phyloP scores from a whole-genome alignment of 495 filamentous ascomycete genomes.

The Saxophila tyrrhenica region DNA sequence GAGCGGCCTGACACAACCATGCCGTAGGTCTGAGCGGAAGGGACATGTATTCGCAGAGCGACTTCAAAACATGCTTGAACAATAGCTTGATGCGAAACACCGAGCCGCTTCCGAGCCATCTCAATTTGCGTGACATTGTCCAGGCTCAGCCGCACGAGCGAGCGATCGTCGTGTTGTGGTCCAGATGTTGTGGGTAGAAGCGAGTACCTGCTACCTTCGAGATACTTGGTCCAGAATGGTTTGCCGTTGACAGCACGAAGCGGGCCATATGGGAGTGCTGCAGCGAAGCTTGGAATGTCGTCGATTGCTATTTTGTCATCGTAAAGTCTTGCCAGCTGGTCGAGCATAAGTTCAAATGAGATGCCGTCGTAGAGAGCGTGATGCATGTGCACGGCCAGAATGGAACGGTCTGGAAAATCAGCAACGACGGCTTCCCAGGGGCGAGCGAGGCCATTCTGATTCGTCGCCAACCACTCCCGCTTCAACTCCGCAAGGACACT shows the following conservation, averaged over 20 bases:
- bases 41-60: constrained; percentile 37
- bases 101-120: constrained; percentile 39
- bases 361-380: constrained; percentile 85
- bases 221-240: constrained; percentile 55
- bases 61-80: constrained; percentile 59
- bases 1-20: constrained; percentile 60
- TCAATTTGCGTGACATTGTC: constrained; percentile 23
- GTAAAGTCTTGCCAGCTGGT: constrained; percentile 42
- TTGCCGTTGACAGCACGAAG: constrained; percentile 45
- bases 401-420: constrained; percentile 17
- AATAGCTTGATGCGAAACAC: constrained; percentile 64
- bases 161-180: background rate
- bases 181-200: background rate
- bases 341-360: constrained; percentile 57
- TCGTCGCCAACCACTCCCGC: constrained; percentile 34
- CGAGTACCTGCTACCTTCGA: constrained; percentile 24
- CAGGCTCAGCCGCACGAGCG: background rate
- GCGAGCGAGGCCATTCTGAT: constrained; percentile 22
- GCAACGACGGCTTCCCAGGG: constrained; percentile 39
- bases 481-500: constrained; percentile 21
- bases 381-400: constrained; percentile 57
- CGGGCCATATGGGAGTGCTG: constrained; percentile 44
- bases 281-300: constrained; percentile 38
- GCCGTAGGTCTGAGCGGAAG: constrained; percentile 41
- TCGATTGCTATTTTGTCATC: constrained; percentile 7